Conservation (phyloP, 208 protist genomes). For the Trypanosoma boissoni region DNA sequence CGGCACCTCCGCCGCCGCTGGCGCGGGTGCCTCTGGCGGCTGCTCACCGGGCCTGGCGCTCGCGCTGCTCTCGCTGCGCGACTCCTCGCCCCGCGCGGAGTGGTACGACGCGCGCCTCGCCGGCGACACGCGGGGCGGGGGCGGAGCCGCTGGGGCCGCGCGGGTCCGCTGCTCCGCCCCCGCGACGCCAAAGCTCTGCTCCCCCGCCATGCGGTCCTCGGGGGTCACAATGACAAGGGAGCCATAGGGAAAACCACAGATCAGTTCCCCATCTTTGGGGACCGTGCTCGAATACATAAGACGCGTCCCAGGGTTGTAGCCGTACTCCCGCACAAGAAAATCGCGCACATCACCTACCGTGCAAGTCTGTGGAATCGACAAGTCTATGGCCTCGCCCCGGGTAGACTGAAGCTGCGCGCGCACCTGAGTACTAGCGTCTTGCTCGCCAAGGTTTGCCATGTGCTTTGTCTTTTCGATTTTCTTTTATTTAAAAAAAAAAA, state of each 20-base stretch:
- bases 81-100: too few relatives aligned
- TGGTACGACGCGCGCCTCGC: too few relatives aligned
- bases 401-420: constrained; percentile 56
- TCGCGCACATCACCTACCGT: constrained; percentile 51
- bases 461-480: neutral
- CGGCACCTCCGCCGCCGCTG: too few relatives aligned
- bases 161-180: neutral
- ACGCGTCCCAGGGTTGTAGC: constrained; percentile 48
- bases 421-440: constrained; percentile 23
- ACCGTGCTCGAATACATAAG: constrained; percentile 37
- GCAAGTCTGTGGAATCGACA: constrained; percentile 44
- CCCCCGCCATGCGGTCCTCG: neutral
- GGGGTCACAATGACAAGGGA: constrained; percentile 58
- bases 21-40: too few relatives aligned
- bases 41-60: too few relatives aligned
- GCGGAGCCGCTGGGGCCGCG: neutral
- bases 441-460: constrained; percentile 40
- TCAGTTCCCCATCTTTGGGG: constrained; percentile 23
- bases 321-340: constrained; percentile 69
- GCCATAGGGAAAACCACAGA: constrained; percentile 65
- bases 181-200: too few relatives aligned
- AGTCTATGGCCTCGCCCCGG: constrained; percentile 70
- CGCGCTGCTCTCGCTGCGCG: too few relatives aligned
- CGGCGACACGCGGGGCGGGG: too few relatives aligned
- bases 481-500: neutral